Base-by-base conservation (phyloP, 2,329 filamentous ascomycete genomes). In the Dactylonectria estremocensis region DNA sequence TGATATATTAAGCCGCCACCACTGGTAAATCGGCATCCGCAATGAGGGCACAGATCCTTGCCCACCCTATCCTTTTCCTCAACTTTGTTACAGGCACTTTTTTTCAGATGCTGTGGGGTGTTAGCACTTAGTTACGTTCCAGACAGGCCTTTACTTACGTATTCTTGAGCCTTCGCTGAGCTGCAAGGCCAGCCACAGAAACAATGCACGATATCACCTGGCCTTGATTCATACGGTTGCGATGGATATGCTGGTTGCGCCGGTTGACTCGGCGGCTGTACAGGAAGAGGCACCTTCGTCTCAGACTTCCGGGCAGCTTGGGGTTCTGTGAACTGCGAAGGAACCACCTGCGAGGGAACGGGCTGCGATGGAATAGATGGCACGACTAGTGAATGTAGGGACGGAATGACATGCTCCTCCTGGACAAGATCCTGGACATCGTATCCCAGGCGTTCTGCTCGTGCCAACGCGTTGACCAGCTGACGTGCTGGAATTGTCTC, bases 381-480 rank as follows among this genome's bases (percentile, higher is more conserved):
- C 22, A 68, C 46, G n/a, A 70, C 31, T 28, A 69, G 33, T 46
- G 69, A 59, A 46, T 72, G 55, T 31, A 75, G 31, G 6, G 78
- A 77, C 2, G 81, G 80, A 22, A 84, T 80, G 18, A 84, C 80
- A 28, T 77, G 78, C 66, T 85, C 83, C 35, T 86, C 83, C 35
- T 85, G 82, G 13, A 88, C 78, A 3, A 87, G 80, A 61, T 90
- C 88, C 35, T 80, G 78, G 0, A 81, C 79, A 56, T 88, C 84
- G 62, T 90, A 90, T 2, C 88, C 88, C 0, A 90, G 82, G 2
- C 88, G 86, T 71, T 89, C 86, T 1, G 88, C 87, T 40, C 84
- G 81, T 2, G 88, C 88, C 20, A 90, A 81, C 14, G 87, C 86
- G 64, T 89, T 89, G 60, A 90, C 85, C 3, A 90, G 82, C 14